phyloP scores from a whole-genome alignment of 305 asterid species.

The Andrographis paniculata region DNA sequence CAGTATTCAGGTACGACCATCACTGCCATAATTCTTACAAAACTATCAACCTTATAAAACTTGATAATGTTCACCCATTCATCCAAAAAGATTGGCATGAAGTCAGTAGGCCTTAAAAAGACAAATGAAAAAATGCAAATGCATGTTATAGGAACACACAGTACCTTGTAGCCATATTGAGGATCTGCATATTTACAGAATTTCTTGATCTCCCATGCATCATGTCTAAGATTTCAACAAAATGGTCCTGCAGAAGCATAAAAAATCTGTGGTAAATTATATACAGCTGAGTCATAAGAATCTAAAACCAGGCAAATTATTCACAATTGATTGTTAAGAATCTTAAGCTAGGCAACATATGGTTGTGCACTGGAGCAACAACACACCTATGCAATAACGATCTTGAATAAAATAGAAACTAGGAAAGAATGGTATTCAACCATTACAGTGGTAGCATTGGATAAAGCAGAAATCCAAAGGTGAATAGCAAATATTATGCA shows the following conservation, averaged over 20 bases:
- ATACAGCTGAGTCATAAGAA: slow-evolving; percentile 11
- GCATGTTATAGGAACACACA: slow-evolving; percentile 6
- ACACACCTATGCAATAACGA: slow-evolving; percentile 7
- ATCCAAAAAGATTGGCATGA: slow-evolving; percentile 13
- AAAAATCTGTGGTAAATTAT: slow-evolving; percentile 19
- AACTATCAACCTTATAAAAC: not conserved
- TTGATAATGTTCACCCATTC: not conserved
- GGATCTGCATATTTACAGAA: slow-evolving; percentile 47
- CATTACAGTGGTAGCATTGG: slow-evolving; percentile 3
- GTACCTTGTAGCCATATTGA: slow-evolving; percentile 63
- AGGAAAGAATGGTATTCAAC: not conserved
- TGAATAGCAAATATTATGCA: not conserved
- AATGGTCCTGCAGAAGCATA: slow-evolving; percentile 64
- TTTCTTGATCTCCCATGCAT: slow-evolving; percentile 73
- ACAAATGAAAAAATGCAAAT: slow-evolving; percentile 10
- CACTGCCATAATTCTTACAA: not conserved
- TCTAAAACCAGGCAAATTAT: slow-evolving; percentile 19
- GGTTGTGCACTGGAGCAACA: slow-evolving; percentile 3
- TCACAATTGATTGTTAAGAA: slow-evolving; percentile 11
- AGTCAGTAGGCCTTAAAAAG: slow-evolving; percentile 5
- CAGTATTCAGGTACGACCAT: not conserved
- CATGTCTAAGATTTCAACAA: slow-evolving; percentile 62
- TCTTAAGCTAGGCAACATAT: slow-evolving; percentile 16
- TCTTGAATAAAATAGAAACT: slow-evolving; percentile 6
- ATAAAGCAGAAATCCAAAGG: slow-evolving; percentile 8